Conservation (phyloP, 805 yeast species). For the Yamadazyma sp. region DNA sequence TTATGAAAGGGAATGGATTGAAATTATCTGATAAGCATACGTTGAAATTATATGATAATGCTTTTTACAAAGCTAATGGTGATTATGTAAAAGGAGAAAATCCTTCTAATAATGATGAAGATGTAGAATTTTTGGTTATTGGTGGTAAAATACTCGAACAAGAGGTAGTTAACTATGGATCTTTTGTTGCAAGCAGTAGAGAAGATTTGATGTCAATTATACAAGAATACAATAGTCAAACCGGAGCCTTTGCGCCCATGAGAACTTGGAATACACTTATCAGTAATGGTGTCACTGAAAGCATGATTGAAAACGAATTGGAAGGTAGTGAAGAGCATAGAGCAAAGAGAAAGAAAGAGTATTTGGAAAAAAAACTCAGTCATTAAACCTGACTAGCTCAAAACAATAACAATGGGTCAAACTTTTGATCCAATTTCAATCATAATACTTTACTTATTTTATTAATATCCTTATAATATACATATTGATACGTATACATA, state of each 20-base stretch:
- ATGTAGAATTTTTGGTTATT: slow-evolving; percentile 64
- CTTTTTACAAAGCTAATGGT: slow-evolving; percentile 71
- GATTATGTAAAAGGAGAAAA: slow-evolving; percentile 50
- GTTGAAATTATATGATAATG: slow-evolving; percentile 47
- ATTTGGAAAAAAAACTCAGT: slow-evolving; percentile 8
- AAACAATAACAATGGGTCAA: too few species aligned
- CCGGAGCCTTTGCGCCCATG: slow-evolving; percentile 69
- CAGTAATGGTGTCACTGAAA: slow-evolving; percentile 40
- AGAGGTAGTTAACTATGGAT: slow-evolving; percentile 82
- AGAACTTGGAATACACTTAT: slow-evolving; percentile 54
- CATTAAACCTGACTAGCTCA: too few species aligned
- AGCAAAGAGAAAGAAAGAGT: slow-evolving; percentile 18
- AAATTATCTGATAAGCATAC: slow-evolving; percentile 40
- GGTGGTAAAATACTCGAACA: slow-evolving; percentile 77
- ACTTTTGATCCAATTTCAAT: too few species aligned
- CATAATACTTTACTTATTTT: too few species aligned
- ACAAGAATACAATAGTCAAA: slow-evolving; percentile 63
- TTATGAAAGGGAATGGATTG: slow-evolving; percentile 56
- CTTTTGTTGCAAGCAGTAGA: slow-evolving; percentile 75
- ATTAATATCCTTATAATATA: too few species aligned
- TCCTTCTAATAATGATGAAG: slow-evolving; percentile 40
- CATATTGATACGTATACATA: too few species aligned
- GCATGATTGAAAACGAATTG: slow-evolving; percentile 38
- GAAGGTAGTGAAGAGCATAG: slow-evolving; percentile 31
- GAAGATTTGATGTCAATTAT: slow-evolving; percentile 69